Evolutionary conservation across 345 rosid species (phyloP).

Genomic region (Lepidium sativum): DNA sequence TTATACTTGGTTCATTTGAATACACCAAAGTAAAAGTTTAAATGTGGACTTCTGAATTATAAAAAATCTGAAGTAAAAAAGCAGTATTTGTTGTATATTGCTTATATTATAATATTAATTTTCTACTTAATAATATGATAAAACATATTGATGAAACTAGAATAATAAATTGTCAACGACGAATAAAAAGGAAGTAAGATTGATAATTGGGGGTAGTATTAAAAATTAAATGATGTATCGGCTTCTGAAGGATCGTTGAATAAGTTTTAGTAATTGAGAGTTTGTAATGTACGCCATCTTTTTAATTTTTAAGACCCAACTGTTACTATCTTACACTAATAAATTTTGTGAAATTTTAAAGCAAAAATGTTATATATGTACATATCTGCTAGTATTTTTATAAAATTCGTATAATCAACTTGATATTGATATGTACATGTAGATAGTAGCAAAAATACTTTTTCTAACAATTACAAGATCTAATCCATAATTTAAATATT

Average conservation of each 20-base stretch:
- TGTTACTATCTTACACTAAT: not conserved
- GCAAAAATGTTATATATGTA: not conserved
- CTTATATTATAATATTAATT: not conserved
- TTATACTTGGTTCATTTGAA: too few species aligned
- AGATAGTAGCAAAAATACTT: too few species aligned
- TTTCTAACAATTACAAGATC: too few species aligned
- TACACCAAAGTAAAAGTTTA: too few species aligned
- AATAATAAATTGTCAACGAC: not conserved
- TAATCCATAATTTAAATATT: too few species aligned
- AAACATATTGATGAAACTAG: not conserved
- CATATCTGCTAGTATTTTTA: not conserved
- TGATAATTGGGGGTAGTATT: not conserved
- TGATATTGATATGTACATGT: too few species aligned
- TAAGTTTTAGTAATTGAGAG: not conserved
- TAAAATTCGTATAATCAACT: too few species aligned
- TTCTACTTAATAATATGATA: not conserved
- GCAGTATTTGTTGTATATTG: too few species aligned
- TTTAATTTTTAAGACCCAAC: not conserved
- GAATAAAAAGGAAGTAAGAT: not conserved
- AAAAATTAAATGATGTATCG: not conserved
- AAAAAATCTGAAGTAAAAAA: not conserved
- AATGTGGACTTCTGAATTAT: too few species aligned
- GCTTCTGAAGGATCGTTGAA: not conserved
- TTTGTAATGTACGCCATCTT: conserved; percentile 10
- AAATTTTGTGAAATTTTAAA: too few species aligned